Evolutionary conservation across 441 rosid genomes (phyloP).

Genomic region (Erodium trifolium): DNA sequence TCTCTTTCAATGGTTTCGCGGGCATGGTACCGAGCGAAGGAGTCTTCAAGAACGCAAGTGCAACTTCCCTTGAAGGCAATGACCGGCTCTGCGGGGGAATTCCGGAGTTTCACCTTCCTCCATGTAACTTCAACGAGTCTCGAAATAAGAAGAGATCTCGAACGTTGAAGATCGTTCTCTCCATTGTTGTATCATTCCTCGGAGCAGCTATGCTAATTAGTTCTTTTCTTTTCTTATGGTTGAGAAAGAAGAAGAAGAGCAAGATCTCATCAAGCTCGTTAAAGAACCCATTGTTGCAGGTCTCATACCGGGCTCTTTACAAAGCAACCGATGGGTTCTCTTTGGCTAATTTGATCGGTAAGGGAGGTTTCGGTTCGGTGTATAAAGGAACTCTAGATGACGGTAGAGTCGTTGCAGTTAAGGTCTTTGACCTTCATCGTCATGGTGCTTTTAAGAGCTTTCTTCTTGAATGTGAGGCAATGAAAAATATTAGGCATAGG

Average conservation of each 20-base stretch:
- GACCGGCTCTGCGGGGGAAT: constrained; percentile 27
- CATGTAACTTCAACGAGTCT: constrained; percentile 12
- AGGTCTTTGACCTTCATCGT: constrained; percentile 11
- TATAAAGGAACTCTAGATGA: background rate
- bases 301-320: constrained; percentile 8
- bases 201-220: background rate
- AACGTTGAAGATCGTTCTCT: background rate
- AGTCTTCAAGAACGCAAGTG: constrained; percentile 23
- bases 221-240: background rate
- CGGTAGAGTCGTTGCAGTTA: constrained; percentile 8
- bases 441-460: constrained; percentile 12
- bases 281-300: background rate
- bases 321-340: constrained; percentile 15
- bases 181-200: background rate
- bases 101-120: constrained; percentile 15
- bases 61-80: constrained; percentile 16
- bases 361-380: constrained; percentile 4
- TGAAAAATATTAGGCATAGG: background rate
- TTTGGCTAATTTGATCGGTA: background rate
- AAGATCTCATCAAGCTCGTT: background rate
- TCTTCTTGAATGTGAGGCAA: constrained; percentile 10
- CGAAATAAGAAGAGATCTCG: background rate
- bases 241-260: background rate
- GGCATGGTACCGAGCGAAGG: constrained; percentile 21
- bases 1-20: constrained; percentile 23